These are phyloP conservation scores for Arthroderma uncinatum DNA, from an alignment of 2,329 filamentous ascomycete genomes.

Conservation along the genomic window DNA sequence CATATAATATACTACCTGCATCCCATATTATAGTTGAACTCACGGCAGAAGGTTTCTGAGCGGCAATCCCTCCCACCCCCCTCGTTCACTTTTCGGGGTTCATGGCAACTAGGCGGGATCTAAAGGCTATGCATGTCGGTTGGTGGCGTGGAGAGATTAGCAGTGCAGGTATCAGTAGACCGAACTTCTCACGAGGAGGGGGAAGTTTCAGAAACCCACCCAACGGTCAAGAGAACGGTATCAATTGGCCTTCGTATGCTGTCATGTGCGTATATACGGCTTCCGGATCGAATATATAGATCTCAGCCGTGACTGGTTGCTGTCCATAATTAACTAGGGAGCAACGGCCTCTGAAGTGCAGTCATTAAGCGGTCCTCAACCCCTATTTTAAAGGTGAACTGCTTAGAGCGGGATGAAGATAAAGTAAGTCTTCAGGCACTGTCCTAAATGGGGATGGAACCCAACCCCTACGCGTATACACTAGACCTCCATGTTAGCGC, in stretches of 20 bases:
- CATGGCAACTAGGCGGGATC: background rate
- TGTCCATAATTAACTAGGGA: background rate
- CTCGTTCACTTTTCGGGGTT: background rate
- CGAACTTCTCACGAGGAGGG: background rate
- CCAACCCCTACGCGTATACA: background rate
- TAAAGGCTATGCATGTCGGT: constrained; percentile 4
- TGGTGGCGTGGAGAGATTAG: constrained; percentile 1
- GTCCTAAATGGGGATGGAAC: background rate
- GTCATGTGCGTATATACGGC: background rate
- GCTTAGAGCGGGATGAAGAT: background rate
- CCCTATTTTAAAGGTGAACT: too few relatives aligned
- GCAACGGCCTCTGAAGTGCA: too few relatives aligned
- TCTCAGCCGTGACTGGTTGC: background rate
- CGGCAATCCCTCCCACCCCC: background rate
- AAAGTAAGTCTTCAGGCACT: background rate
- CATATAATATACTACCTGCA: too few relatives aligned
- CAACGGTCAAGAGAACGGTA: background rate
- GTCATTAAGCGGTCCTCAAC: too few relatives aligned
- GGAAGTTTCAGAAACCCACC: background rate
- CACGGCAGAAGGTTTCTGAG: background rate
- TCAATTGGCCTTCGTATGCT: background rate
- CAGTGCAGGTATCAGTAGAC: background rate
- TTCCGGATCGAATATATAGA: background rate
- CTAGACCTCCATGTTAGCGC: background rate
- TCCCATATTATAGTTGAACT: background rate